These are phyloP conservation scores for Hepatocystis sp. DNA, from an alignment of 169 alveolate species.

Conservation along the genomic window DNA sequence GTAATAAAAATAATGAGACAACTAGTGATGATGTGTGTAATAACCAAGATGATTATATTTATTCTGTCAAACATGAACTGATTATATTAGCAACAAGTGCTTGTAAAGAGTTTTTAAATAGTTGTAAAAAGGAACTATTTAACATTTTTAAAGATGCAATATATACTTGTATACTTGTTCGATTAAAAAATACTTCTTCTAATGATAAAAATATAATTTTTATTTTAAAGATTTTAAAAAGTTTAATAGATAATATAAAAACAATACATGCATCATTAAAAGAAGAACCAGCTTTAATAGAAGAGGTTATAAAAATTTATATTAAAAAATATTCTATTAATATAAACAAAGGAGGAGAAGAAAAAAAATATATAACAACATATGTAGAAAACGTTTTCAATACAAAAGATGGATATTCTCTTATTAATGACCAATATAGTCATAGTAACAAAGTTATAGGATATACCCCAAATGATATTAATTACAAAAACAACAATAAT, in stretches of 20 bases:
- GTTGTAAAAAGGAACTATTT: constrained; percentile 39
- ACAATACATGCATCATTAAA: constrained; percentile 40
- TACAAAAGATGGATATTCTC: no score
- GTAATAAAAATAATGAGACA: constrained; percentile 3
- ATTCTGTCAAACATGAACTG: constrained; percentile 51
- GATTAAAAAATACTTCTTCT: constrained; percentile 54
- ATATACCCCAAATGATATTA: no score
- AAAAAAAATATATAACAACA: no score
- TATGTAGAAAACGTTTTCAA: no score
- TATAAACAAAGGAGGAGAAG: background rate
- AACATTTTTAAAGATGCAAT: constrained; percentile 70
- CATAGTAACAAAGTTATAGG: no score
- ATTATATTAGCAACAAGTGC: constrained; percentile 65
- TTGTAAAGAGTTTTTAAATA: constrained; percentile 74
- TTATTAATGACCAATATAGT: no score
- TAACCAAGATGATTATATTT: constrained; percentile 18
- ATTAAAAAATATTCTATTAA: constrained; percentile 16
- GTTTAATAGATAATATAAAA: constrained; percentile 38
- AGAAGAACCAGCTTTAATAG: constrained; percentile 57
- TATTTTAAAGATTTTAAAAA: constrained; percentile 50
- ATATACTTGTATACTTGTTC: constrained; percentile 64
- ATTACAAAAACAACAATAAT: no score
- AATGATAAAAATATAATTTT: constrained; percentile 37
- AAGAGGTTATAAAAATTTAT: constrained; percentile 39
- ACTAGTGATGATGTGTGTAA: constrained; percentile 4